Conservation (phyloP, 1,139 yeast genomes). For the Scheffersomyces quercinus region DNA sequence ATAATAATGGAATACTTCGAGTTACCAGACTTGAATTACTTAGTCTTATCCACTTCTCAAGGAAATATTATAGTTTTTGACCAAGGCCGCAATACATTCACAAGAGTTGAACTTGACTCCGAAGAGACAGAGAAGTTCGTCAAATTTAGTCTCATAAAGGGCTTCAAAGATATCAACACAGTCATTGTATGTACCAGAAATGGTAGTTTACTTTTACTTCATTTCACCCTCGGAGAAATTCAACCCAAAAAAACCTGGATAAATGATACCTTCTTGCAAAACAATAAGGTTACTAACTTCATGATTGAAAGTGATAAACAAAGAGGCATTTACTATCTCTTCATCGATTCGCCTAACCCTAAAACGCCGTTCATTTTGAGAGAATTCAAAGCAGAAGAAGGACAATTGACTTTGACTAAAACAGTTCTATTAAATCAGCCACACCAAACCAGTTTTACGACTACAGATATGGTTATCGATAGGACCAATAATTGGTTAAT, state of each 20-base stretch:
- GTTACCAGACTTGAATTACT: constrained; percentile 31
- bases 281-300: constrained; percentile 57
- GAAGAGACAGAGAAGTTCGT: constrained; percentile 27
- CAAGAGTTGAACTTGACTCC: constrained; percentile 30
- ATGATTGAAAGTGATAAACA: constrained; percentile 28
- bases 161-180: constrained; percentile 38
- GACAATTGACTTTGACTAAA: constrained; percentile 13
- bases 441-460: constrained; percentile 52
- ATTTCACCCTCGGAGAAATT: constrained; percentile 27
- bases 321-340: constrained; percentile 29
- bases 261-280: constrained; percentile 16
- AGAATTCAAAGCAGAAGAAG: constrained; percentile 26
- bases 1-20: constrained; percentile 62
- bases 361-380: constrained; percentile 54
- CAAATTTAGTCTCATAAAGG: constrained; percentile 54
- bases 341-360: constrained; percentile 72
- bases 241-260: constrained; percentile 24
- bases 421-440: constrained; percentile 29
- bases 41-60: constrained; percentile 61
- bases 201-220: constrained; percentile 52
- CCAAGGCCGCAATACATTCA: constrained; percentile 15
- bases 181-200: constrained; percentile 52
- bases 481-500: constrained; percentile 41
- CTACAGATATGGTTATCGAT: constrained; percentile 56
- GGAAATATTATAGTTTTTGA: constrained; percentile 51